Evolutionary conservation across 2,329 filamentous ascomycete species (phyloP), one percentile per base, ranked within the genome.

Genomic region (Ophiocordyceps camponoti-saundersi): DNA sequence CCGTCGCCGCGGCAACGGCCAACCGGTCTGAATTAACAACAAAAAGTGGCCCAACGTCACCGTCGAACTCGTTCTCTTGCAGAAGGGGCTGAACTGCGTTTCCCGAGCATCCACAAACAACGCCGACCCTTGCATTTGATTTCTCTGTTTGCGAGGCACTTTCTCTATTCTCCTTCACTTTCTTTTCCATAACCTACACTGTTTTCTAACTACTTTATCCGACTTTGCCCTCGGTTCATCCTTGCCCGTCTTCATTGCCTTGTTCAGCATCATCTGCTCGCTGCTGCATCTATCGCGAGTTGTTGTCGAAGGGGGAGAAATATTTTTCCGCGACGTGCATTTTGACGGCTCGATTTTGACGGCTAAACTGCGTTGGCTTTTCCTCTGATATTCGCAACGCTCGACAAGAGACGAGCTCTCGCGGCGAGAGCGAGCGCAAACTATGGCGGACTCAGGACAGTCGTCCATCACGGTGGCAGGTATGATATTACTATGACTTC

Each of bases 381-480:
- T 34, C 13, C 32, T n/a, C 10, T 34, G 32, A 13, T 34, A 29
- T 29, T n/a, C n/a, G n/a, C n/a, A n/a, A n/a, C 26, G 26, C 4
- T 29, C 6, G 36, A 3, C 3, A 34, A 3, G 32, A 34, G 13
- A 16, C 2, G 18, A 18, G 7, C 46, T 36, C 34, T 12, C 3
- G 10, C 20, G 13, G 15, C 20, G 12, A 32, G 12, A 18, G 15
- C 5, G n/a, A 16, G 39, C 34, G 39, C 43, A 30, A 50, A 52
- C 16, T 23, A 59, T 59, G 57, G 51, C 49, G 30, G 53, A 53
- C 42, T 47, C 59, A 39, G 62, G 61, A 26, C 59, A 64, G 53
- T 77, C 74, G 42, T 79, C 75, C 41, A 79, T 79, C 58, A 71
- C 67, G 44, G 75, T 79, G 56, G 68, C 74, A 56, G 71, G 74